Base-by-base conservation (phyloP, 2,329 filamentous ascomycete genomes). In the Plenodomus lindquistii region DNA sequence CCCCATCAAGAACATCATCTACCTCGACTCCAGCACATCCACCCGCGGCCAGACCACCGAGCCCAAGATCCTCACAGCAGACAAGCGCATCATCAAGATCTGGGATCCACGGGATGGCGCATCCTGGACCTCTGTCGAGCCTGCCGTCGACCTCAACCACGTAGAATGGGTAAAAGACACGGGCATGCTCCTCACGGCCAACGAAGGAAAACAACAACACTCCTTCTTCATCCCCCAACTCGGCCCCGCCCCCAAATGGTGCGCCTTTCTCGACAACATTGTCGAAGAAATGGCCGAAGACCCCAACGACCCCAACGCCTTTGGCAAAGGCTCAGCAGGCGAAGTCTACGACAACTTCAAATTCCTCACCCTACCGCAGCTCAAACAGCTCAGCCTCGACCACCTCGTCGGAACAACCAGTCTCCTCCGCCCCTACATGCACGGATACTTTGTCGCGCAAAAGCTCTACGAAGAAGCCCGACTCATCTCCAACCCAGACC, bases 281-380 rank as follows among this genome's bases (percentile, higher is more conserved):
- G 94, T 97, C 9, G 94, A 99, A 76, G 95, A 99, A 74, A 97
- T 99, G 91, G 93, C 93, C 8, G 93, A 97, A 69, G 83, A 86
- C 60, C 78, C 79, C 8, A 82, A 84, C 61, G 85, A 87, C 63
- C 85, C 85, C 4, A 81, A 82, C 47, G 75, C 77, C 2, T 81
- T 75, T 60, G 74, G 72, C 36, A 66, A 72, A n/a, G 61, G 87
- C 67, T 79, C 81, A 22, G 81, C 79, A 50, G 87, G 87, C 22
- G 87, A 94, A 62, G 90, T 94, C 9, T 99, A 99, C 78, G 94
- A 99, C 75, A 97, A 99, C 75, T 97, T 93, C 84, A 99, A 97
- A 75, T 99, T 99, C 83, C 79, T 99, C 67, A 96, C 93, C 2
- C 73, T 91, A 52, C 85, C 89, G 37, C 92, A 99, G 71, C 80